A percentile compares a stretch with the other conserved stretches of the same genome.
Evolutionary conservation across 2,329 filamentous ascomycete species (phyloP).

Genomic region (Aspergillus sp.): DNA sequence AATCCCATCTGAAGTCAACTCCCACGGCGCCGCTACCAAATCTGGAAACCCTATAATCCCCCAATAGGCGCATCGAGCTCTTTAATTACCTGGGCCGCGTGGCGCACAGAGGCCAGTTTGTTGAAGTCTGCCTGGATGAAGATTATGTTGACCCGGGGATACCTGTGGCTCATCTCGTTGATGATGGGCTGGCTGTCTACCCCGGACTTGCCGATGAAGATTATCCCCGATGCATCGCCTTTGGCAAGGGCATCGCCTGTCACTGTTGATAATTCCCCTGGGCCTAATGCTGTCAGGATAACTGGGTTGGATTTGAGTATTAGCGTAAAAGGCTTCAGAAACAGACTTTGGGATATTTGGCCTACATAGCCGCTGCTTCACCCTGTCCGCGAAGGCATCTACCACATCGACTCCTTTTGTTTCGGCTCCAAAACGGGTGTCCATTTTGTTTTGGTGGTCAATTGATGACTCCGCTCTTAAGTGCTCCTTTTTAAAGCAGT

Average conservation of each 20-base stretch:
- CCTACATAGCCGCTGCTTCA: constrained; percentile 27
- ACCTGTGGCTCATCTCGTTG: constrained; percentile 15
- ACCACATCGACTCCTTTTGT: constrained; percentile 28
- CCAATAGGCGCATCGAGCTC: constrained; percentile 13
- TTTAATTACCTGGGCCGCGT: constrained; percentile 12
- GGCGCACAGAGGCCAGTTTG: constrained; percentile 11
- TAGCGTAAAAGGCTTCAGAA: too few species aligned
- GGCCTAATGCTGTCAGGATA: constrained; percentile 20
- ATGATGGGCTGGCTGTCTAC: constrained; percentile 20
- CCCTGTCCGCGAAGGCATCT: constrained; percentile 19
- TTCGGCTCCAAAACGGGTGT: constrained; percentile 3
- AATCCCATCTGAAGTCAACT: constrained; percentile 15
- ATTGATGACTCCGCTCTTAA: neutral
- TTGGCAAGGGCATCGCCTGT: constrained; percentile 23
- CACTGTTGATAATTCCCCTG: constrained; percentile 18
- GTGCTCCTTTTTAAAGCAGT: too few species aligned
- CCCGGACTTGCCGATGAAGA: constrained; percentile 22
- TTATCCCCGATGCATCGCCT: constrained; percentile 20
- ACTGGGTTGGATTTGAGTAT: constrained; percentile 10
- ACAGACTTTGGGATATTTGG: too few species aligned
- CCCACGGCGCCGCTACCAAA: constrained; percentile 13
- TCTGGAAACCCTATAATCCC: constrained; percentile 16
- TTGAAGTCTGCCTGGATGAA: constrained; percentile 13
- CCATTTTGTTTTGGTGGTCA: constrained; percentile 8
- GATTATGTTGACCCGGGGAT: constrained; percentile 14